Base-by-base conservation (phyloP, 2,329 filamentous ascomycete species). In the Plenodomus tracheiphilus region DNA sequence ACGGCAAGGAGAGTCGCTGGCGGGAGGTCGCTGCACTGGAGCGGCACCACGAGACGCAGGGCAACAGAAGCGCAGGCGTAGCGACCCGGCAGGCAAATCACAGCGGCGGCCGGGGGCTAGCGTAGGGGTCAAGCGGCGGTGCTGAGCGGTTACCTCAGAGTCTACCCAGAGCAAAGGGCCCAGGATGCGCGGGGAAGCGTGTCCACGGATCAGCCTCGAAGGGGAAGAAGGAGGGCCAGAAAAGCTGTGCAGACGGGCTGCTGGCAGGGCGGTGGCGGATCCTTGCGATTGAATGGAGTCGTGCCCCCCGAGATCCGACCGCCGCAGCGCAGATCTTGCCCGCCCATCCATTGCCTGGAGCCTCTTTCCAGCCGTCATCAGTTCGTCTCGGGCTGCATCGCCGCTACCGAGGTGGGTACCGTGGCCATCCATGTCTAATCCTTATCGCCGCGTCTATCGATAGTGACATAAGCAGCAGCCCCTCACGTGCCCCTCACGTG, bases 401-500 rank as follows among this genome's bases (percentile, higher is more conserved):
- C 28, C 28, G 28, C 28, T 32, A 32, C 28, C 11, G 11, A 32
- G 6, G 28, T 32, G 28, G 28, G 11, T 32, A 32, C 28, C 28
- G 11, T 7, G 7, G 11, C 28, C 28, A 11, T 32, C 15, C 13
- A 7, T 25, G 5, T 10, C 22, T 25, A 5, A 25, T 25, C 22
- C 22, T 25, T 25, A 25, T 25, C 22, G n/a, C 22, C 22, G 22
- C 28, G 6, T 4, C 11, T 32, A 32, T 32, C 28, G 28, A 32
- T 32, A 32, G 11, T 7, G 28, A 32, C 6, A 32, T 25, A 25
- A 25, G 22, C 22, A 25, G 22, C 22, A 6, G 22, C 22, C 22
- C 28, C 28, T 15, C 6, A 17, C 32, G 13, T 28, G 30, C 18
- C 41, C 32, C 41, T 37, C 41, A 43, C 41, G 41, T 43, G 41